Evolutionary conservation across 2,329 filamentous ascomycete species (phyloP), one percentile per base, ranked within the genome.

Genomic region (Paramyrothecium sp.): DNA sequence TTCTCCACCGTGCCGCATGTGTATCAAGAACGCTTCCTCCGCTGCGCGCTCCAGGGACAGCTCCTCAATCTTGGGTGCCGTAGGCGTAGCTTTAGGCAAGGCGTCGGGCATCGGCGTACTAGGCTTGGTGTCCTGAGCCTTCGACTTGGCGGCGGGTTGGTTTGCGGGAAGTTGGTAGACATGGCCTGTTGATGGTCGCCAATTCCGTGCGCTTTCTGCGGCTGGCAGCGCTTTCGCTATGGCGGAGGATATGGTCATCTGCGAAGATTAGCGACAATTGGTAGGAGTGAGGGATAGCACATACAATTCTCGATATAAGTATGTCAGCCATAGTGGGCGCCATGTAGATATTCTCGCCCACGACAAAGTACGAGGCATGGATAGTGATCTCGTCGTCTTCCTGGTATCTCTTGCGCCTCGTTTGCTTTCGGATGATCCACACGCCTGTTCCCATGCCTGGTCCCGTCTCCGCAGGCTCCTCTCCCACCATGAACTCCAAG

Each of bases 351-450:
- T 88, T 86, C 62, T 87, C 84, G 0, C 85, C 86, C 1, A 87
- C 80, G 2, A 89, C 78, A 65, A 87, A 89, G 67, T 89, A 89
- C 2, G 81, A 81, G 4, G 81, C 76, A 44, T 86, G 81, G 0
- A 89, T 78, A 2, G 73, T 81, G 23, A 89, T 77, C 59, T 87
- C 84, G 61, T 87, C 85, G 23, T 85, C 81, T 16, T 78, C 74
- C 5, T 78, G 76, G 46, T 79, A 76, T 16, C 79, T 75, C 73
- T 87, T 87, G 59, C 82, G 78, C 53, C 87, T 76, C 23, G 81
- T 85, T 72, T 89, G 87, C 75, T 89, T 89, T 66, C 85, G 81
- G 63, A 89, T 88, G 26, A 89, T 83, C 86, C 86, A 89, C 10
- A 89, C 85, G 26, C 86, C 86, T 0, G 86, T 88, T 50, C 86